Percentiles rank a stretch among this genome's conserved stretches.
Conservation (phyloP, 768 basidiomycete species). For the Lactifluus echinatus region DNA sequence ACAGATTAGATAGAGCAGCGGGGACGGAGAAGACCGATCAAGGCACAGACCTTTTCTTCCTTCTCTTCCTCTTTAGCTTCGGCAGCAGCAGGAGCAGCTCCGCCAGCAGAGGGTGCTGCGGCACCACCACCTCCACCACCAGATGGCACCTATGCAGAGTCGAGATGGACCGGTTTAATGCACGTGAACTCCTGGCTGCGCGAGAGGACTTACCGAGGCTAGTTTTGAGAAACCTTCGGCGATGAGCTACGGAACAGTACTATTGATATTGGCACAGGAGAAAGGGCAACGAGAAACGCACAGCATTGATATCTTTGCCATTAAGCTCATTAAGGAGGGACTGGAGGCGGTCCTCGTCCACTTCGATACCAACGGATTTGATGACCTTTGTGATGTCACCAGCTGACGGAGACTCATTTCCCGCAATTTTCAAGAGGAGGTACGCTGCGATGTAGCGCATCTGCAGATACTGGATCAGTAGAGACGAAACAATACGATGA, state of each 20-base stretch:
- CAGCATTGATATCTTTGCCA: conserved; percentile 82
- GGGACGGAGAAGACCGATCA: not conserved
- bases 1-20: not conserved
- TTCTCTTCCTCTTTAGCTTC: conserved; percentile 79
- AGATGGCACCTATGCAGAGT: conserved; percentile 65
- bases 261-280: not conserved
- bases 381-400: conserved; percentile 86
- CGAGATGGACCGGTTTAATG: conserved; percentile 4
- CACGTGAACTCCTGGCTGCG: not conserved
- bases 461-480: conserved; percentile 28
- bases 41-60: conserved; percentile 69
- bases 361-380: conserved; percentile 76
- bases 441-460: conserved; percentile 95
- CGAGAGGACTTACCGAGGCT: conserved; percentile 63
- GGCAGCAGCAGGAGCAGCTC: conserved; percentile 49
- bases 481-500: not conserved
- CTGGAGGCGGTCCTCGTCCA: conserved; percentile 71
- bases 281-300: conserved; percentile 29
- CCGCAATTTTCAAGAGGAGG: conserved; percentile 92
- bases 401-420: conserved; percentile 81
- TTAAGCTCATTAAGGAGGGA: conserved; percentile 84
- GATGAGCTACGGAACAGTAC: conserved; percentile 55
- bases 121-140: conserved; percentile 70
- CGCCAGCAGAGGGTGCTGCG: conserved; percentile 45
- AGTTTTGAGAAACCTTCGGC: conserved; percentile 89